These are phyloP conservation scores for Monosporascus sp. DNA, from an alignment of 2,329 filamentous ascomycete species.

Conservation along the genomic window DNA sequence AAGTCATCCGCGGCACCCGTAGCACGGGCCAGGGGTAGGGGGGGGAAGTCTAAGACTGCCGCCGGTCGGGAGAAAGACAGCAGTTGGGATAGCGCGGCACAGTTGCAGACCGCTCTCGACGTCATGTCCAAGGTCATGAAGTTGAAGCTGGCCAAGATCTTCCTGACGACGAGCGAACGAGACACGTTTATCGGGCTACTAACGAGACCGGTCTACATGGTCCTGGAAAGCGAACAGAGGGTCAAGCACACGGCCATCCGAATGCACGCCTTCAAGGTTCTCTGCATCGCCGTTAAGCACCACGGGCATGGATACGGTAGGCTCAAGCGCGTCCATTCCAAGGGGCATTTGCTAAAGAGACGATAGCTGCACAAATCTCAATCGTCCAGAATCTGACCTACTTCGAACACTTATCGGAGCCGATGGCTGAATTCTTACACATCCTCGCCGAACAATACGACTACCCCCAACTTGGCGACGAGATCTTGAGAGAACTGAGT, in stretches of 20 bases:
- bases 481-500: constrained; percentile 87
- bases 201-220: constrained; percentile 86
- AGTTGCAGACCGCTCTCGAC: constrained; percentile 84
- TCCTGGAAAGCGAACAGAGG: constrained; percentile 89
- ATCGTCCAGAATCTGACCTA: constrained; percentile 98
- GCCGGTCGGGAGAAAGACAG: constrained; percentile 60
- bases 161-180: constrained; percentile 90
- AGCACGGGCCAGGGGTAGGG: constrained; percentile 68
- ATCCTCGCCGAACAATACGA: constrained; percentile 97
- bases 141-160: constrained; percentile 86
- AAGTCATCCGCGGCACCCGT: constrained; percentile 70
- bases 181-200: constrained; percentile 92
- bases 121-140: constrained; percentile 95
- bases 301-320: constrained; percentile 93
- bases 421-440: constrained; percentile 97
- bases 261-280: constrained; percentile 95
- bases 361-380: constrained; percentile 83
- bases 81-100: constrained; percentile 81
- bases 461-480: constrained; percentile 89
- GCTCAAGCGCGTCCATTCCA: constrained; percentile 16
- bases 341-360: constrained; percentile 10
- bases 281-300: constrained; percentile 95
- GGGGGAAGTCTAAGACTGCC: constrained; percentile 69
- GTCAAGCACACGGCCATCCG: constrained; percentile 84
- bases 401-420: constrained; percentile 97